These are phyloP conservation scores for Salix udensis DNA, from an alignment of 345 rosid genomes.

Conservation along the genomic window DNA sequence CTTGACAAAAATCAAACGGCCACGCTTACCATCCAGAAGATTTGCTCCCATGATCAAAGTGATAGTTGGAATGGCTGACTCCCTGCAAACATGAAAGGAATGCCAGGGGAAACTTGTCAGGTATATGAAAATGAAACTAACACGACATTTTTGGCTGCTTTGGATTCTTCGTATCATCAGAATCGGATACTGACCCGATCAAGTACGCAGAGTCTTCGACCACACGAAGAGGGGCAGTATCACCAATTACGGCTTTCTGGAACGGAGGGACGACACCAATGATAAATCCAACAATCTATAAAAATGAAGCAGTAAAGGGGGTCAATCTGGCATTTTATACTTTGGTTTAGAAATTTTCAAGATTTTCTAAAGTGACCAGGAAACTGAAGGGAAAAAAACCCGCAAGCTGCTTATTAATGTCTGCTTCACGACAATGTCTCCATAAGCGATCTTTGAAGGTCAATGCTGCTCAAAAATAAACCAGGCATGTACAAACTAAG, in stretches of 20 bases:
- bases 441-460: no score
- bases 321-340: not conserved
- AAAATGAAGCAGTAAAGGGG: not conserved
- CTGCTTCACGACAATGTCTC: no score
- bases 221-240: slow-evolving; percentile 34
- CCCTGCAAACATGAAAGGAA: slow-evolving; percentile 22
- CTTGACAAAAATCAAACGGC: not conserved
- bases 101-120: not conserved
- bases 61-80: slow-evolving; percentile 34
- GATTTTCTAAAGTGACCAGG: no score
- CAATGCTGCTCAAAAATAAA: no score
- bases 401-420: no score
- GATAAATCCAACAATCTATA: slow-evolving; percentile 37
- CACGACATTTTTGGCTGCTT: no score
- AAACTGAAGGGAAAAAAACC: no score
- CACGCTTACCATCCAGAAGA: slow-evolving; percentile 33
- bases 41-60: slow-evolving; percentile 47
- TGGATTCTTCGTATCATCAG: not conserved
- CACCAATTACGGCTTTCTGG: slow-evolving; percentile 31
- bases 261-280: slow-evolving; percentile 39
- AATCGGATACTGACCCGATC: slow-evolving; percentile 31
- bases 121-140: not conserved
- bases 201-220: slow-evolving; percentile 30
- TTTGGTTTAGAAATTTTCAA: no score
- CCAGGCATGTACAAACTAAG: no score